Base-by-base conservation (phyloP, 768 basidiomycete genomes). In the Sporobolomyces roseus region DNA sequence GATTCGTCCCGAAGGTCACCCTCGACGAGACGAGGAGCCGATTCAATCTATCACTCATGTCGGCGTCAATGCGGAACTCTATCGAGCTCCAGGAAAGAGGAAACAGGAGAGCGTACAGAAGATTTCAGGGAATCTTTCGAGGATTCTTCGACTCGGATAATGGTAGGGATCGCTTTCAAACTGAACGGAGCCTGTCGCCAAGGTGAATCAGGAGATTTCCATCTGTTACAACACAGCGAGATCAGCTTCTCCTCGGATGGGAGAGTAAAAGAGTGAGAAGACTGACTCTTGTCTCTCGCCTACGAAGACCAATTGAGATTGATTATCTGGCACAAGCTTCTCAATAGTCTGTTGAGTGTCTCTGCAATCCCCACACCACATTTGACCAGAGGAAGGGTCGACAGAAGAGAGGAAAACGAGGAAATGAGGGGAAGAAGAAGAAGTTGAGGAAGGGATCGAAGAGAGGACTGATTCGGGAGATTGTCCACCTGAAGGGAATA, bases 311-410 rank as follows among this genome's bases (percentile, higher is more conserved):
- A 68, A 50, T 12, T 61, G 61, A 2, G 49, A 53, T 16, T 43
- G 27, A 5, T 38, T 23, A 21, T 61, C 45, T 14, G 71, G 71
- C 1, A 72, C 43, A 45, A 49, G 19, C 13, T 32, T 25, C 7
- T 65, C 71, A 45, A 72, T 50, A 14, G 25, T 7, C 2, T 30
- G n/a, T 51, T 66, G 63, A 8, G 62, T 60, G 23, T 63, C 54
- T 0, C 45, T 25, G 50, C 66, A 63, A 41, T 66, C 69, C 10
- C 49, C 53, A 61, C 71, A 72, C 71, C 71, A 72, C 21, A 63
- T 61, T 33, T 65, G 45, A 38, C 66, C 66, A 1, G 70, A 55
- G 21, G 32, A 19, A 25, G 46, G 48, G 60, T 63, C 63, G 63
- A 49, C 8, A 2, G 60, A 59, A 19, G 71, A 53, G 59, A 67